Conservation (phyloP, 2,329 filamentous ascomycete genomes). For the Epicoccum sorghinum region DNA sequence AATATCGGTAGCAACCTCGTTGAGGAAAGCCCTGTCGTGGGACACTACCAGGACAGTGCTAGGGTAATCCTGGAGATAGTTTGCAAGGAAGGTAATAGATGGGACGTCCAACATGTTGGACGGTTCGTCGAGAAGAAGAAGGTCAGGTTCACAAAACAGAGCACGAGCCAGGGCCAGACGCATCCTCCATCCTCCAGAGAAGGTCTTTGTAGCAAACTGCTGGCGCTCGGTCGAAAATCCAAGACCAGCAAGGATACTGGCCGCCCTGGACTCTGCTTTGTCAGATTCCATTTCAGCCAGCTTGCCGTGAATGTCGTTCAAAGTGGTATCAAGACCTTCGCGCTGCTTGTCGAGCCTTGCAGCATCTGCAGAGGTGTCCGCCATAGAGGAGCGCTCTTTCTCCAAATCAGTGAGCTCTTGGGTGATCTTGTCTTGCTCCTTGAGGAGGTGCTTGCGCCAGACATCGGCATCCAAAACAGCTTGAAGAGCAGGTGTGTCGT, state of each 20-base stretch:
- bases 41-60: slow-evolving; percentile 96
- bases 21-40: slow-evolving; percentile 98
- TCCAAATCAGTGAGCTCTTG: slow-evolving; percentile 79
- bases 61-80: slow-evolving; percentile 91
- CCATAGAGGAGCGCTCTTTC: slow-evolving; percentile 75
- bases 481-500: slow-evolving; percentile 93
- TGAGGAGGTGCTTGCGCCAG: slow-evolving; percentile 93
- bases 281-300: slow-evolving; percentile 98
- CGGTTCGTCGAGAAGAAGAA: slow-evolving; percentile 96
- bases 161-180: slow-evolving; percentile 91
- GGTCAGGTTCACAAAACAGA: slow-evolving; percentile 95
- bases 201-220: slow-evolving; percentile 92
- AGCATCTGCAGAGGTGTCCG: slow-evolving; percentile 90
- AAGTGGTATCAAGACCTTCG: slow-evolving; percentile 86
- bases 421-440: slow-evolving; percentile 86
- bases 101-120: slow-evolving; percentile 99
- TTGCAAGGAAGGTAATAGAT: slow-evolving; percentile 97
- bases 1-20: slow-evolving; percentile 99
- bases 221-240: slow-evolving; percentile 95
- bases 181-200: slow-evolving; percentile 99
- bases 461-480: slow-evolving; percentile 97
- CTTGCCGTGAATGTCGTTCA: slow-evolving; percentile 90
- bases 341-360: slow-evolving; percentile 83
- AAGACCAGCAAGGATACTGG: slow-evolving; percentile 94
- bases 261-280: slow-evolving; percentile 93